Conservation (phyloP, 768 basidiomycete genomes). For the Psilocybe cyanescens region DNA sequence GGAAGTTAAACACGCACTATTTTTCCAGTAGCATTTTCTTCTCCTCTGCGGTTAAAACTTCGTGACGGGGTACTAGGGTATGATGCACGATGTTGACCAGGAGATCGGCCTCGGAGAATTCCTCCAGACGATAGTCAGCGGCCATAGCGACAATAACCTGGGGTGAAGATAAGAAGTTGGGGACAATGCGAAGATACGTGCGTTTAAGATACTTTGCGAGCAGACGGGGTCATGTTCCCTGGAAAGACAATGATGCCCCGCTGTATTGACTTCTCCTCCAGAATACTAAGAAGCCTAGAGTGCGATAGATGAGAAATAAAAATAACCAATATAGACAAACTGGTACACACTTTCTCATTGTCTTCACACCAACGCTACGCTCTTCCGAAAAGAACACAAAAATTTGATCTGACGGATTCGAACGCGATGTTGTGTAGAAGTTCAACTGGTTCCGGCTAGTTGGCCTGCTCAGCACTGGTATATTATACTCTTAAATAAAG, state of each 20-base stretch:
- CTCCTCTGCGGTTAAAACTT: slow-evolving; percentile 83
- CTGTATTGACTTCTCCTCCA: slow-evolving; percentile 90
- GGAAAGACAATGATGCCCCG: slow-evolving; percentile 96
- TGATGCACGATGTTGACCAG: slow-evolving; percentile 98
- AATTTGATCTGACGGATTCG: slow-evolving; percentile 76
- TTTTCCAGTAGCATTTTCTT: slow-evolving; percentile 86
- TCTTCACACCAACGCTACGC: slow-evolving; percentile 93
- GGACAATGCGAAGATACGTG: not conserved
- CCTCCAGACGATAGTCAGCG: slow-evolving; percentile 85
- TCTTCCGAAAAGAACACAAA: slow-evolving; percentile 98
- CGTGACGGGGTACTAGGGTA: slow-evolving; percentile 91
- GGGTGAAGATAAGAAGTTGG: not conserved
- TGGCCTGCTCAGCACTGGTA: slow-evolving; percentile 7
- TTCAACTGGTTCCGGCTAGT: slow-evolving; percentile 85
- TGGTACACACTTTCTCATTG: slow-evolving; percentile 88
- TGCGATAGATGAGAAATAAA: slow-evolving; percentile 11
- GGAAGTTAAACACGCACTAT: slow-evolving; percentile 71
- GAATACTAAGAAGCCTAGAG: slow-evolving; percentile 78
- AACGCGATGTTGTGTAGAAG: slow-evolving; percentile 81
- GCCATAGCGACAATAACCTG: slow-evolving; percentile 91
- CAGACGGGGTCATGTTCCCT: slow-evolving; percentile 95
- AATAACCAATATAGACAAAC: not conserved
- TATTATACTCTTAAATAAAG: slow-evolving; percentile 4
- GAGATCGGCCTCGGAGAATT: slow-evolving; percentile 95
- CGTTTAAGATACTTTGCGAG: slow-evolving; percentile 72